Evolutionary conservation across 192 early-diverging fungal genomes (phyloP).

Genomic region (Neocallimastix lanati): DNA sequence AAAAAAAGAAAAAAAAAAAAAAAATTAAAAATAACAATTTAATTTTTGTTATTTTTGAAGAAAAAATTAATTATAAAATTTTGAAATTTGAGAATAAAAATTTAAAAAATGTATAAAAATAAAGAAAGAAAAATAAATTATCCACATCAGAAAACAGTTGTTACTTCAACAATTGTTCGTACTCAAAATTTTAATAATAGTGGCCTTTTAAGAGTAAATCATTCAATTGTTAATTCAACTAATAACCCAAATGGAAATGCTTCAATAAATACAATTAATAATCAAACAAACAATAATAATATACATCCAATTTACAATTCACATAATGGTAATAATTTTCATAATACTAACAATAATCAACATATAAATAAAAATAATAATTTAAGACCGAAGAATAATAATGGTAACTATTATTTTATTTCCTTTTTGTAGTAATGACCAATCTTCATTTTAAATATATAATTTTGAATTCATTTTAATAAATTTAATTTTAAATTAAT

Average conservation of each 20-base stretch:
- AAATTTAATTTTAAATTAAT: too few relatives aligned
- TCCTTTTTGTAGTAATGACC: too few relatives aligned
- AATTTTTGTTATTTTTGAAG: too few relatives aligned
- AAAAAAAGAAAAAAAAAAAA: too few relatives aligned
- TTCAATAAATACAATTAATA: neutral
- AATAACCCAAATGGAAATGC: neutral
- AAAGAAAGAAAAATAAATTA: neutral
- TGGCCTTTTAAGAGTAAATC: neutral
- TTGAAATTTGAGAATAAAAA: too few relatives aligned
- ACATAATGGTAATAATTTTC: neutral
- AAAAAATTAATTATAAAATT: too few relatives aligned
- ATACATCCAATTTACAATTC: neutral
- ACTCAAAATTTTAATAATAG: neutral
- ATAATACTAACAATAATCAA: neutral
- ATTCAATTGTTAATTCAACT: neutral
- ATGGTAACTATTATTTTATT: neutral
- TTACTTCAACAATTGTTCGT: neutral
- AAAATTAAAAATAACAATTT: too few relatives aligned
- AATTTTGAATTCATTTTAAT: too few relatives aligned
- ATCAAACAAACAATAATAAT: neutral
- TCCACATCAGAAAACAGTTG: neutral
- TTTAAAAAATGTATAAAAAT: neutral
- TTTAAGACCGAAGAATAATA: neutral
- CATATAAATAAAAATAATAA: neutral
- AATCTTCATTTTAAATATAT: too few relatives aligned